Percentiles rank a stretch among this genome's conserved stretches.
Conservation (phyloP, 1,284 basidiomycete species). For the Wolfiporia cocos region DNA sequence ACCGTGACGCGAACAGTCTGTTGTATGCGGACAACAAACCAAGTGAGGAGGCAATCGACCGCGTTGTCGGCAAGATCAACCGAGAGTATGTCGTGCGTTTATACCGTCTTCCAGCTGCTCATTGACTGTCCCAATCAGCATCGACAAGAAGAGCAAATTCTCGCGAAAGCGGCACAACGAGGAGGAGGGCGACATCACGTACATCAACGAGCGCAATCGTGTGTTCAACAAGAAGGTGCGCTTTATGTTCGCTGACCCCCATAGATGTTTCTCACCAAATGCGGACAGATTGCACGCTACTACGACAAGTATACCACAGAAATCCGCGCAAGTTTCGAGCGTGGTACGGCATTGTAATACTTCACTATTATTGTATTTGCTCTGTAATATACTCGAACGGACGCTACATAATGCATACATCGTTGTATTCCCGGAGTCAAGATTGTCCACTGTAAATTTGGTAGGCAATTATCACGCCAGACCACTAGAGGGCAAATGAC, state of each 20-base stretch:
- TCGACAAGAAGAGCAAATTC: slow-evolving; percentile 85
- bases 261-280: too few relatives aligned
- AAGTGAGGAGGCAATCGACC: slow-evolving; percentile 90
- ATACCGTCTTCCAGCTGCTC: slow-evolving; percentile 5
- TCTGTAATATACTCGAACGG: too few relatives aligned
- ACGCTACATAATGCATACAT: too few relatives aligned
- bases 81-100: slow-evolving; percentile 66
- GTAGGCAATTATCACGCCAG: too few relatives aligned
- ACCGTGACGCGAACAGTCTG: slow-evolving; percentile 86
- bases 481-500: too few relatives aligned
- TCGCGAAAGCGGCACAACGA: slow-evolving; percentile 87
- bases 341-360: slow-evolving; percentile 79
- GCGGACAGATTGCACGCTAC: slow-evolving; percentile 92
- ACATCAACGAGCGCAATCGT: slow-evolving; percentile 98
- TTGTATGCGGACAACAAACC: slow-evolving; percentile 94
- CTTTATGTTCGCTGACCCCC: too few relatives aligned
- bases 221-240: slow-evolving; percentile 98
- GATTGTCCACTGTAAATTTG: too few relatives aligned
- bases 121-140: slow-evolving; percentile 35
- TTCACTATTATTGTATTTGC: background rate
- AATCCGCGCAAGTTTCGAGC: slow-evolving; percentile 92
- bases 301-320: slow-evolving; percentile 98
- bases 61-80: slow-evolving; percentile 90
- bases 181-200: slow-evolving; percentile 92
- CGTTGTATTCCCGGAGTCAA: too few relatives aligned